A percentile compares a stretch with the other conserved stretches of the same genome.
Conservation (phyloP, 805 yeast species). For the Candida nitratophila region DNA sequence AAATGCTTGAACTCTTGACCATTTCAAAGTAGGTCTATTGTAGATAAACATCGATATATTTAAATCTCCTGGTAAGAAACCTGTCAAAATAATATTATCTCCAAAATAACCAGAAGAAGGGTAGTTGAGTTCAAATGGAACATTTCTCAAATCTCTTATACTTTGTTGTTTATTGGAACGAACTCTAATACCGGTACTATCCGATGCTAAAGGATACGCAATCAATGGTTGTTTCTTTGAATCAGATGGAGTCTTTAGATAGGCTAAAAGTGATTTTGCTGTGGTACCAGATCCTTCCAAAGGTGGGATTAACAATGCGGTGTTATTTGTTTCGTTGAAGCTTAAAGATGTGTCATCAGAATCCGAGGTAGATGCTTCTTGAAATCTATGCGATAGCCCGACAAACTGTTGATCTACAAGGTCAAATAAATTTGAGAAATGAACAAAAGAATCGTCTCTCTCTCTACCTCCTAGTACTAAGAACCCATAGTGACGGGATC, state of each 20-base stretch:
- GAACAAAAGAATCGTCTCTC: slow-evolving; percentile 24
- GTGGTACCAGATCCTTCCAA: neutral
- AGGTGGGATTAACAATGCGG: neutral
- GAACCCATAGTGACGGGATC: slow-evolving; percentile 38
- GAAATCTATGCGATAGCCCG: neutral
- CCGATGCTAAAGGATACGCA: slow-evolving; percentile 7
- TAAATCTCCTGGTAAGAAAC: slow-evolving; percentile 43
- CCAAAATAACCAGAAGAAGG: slow-evolving; percentile 65
- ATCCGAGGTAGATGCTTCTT: neutral
- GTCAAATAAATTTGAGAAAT: slow-evolving; percentile 36
- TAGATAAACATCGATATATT: slow-evolving; percentile 42
- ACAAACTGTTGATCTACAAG: slow-evolving; percentile 28
- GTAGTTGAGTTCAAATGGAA: slow-evolving; percentile 41
- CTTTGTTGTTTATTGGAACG: neutral
- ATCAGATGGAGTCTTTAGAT: neutral
- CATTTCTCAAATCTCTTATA: slow-evolving; percentile 11
- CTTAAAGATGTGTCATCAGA: neutral
- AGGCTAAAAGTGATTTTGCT: slow-evolving; percentile 1
- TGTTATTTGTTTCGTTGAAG: slow-evolving; percentile 1
- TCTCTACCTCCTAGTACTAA: slow-evolving; percentile 50
- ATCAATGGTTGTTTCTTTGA: slow-evolving; percentile 17
- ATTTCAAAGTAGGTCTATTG: slow-evolving; percentile 48
- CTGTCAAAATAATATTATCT: slow-evolving; percentile 54
- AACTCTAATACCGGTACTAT: slow-evolving; percentile 1
- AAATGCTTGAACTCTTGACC: slow-evolving; percentile 56